These are phyloP conservation scores for Thraustochytrium sp. DNA, from an alignment of 352 stramenopile genomes.

Conservation along the genomic window DNA sequence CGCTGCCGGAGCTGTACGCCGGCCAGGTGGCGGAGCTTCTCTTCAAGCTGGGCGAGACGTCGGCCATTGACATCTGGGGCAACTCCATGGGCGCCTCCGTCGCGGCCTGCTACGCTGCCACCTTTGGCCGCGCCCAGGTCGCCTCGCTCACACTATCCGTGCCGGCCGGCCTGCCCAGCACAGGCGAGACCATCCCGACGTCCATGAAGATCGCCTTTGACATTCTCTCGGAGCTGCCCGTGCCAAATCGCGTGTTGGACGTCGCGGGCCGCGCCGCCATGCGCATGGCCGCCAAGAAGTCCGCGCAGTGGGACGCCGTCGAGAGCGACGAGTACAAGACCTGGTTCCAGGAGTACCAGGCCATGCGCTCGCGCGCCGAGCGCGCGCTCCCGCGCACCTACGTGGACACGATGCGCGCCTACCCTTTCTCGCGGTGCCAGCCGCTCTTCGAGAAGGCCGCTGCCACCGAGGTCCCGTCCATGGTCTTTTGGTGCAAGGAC, in stretches of 20 bases:
- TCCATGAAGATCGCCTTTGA: neutral
- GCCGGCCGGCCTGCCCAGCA: neutral
- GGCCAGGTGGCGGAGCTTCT: conserved; percentile 17
- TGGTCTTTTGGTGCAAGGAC: neutral
- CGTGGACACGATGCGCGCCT: neutral
- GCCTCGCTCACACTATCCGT: neutral
- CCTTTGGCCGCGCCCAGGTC: neutral
- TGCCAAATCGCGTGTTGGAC: neutral
- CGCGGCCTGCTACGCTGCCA: neutral
- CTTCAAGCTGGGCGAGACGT: neutral
- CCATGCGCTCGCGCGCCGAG: neutral
- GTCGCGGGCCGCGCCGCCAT: neutral
- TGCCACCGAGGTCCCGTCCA: neutral
- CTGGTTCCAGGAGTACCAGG: neutral
- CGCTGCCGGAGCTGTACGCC: conserved; percentile 6
- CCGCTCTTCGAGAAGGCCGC: neutral
- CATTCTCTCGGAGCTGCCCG: neutral
- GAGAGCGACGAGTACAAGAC: neutral
- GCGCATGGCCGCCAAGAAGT: neutral
- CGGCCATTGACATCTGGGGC: neutral
- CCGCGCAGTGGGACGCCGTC: neutral
- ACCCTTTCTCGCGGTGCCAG: neutral
- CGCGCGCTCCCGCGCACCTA: neutral
- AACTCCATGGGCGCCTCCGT: conserved; percentile 31
- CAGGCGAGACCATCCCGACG: neutral